Conservation (phyloP, 1,284 basidiomycete genomes). For the Pholiota adiposa region DNA sequence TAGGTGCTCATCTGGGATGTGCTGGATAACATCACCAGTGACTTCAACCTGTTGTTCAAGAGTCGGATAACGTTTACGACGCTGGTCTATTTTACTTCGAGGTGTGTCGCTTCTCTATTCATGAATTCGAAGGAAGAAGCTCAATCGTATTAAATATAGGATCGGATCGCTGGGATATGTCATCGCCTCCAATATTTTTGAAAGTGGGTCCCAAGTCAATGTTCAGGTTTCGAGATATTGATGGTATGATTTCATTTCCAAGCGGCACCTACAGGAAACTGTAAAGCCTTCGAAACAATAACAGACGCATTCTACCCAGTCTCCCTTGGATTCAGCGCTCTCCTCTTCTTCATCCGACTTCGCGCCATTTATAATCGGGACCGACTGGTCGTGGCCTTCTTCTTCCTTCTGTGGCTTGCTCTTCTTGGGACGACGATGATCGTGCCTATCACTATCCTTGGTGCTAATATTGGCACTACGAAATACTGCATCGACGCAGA, state of each 20-base stretch:
- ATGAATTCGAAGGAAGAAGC: not conserved
- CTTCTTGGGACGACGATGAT: slow-evolving; percentile 1
- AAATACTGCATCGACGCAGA: slow-evolving; percentile 1
- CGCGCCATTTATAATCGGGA: not conserved
- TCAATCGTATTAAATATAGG: not conserved
- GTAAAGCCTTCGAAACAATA: not conserved
- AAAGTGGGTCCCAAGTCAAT: not conserved
- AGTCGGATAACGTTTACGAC: slow-evolving; percentile 4
- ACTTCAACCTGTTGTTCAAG: slow-evolving; percentile 2
- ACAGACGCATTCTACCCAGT: not conserved
- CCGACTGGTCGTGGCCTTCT: not conserved
- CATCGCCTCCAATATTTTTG: slow-evolving; percentile 6
- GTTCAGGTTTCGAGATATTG: not conserved
- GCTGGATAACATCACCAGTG: slow-evolving; percentile 1
- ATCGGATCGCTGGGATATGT: slow-evolving; percentile 9
- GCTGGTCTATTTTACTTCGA: slow-evolving; percentile 1
- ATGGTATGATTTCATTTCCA: not conserved
- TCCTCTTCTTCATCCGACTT: not conserved
- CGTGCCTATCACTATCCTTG: not conserved
- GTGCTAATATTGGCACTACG: not conserved
- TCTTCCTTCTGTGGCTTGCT: not conserved
- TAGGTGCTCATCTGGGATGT: slow-evolving; percentile 9
- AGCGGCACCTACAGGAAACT: not conserved
- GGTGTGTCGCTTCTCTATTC: not conserved
- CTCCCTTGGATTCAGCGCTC: not conserved